Percentiles rank a stretch among this genome's conserved stretches.
These are phyloP conservation scores for Hypoxylon sp. DNA, from an alignment of 2,329 filamentous ascomycete species.

Conservation along the genomic window DNA sequence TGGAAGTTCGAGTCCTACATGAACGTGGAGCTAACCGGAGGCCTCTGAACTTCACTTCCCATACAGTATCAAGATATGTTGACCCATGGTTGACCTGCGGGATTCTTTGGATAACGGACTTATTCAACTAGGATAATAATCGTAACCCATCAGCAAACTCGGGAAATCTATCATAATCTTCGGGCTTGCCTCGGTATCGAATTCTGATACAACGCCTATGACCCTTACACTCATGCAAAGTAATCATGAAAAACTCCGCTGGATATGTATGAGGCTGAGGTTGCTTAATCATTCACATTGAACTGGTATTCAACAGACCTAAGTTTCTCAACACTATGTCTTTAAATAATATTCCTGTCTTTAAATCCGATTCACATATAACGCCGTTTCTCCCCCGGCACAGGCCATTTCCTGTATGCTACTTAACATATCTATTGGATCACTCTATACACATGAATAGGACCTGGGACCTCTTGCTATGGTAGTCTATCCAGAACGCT, in stretches of 20 bases:
- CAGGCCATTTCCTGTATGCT: background rate
- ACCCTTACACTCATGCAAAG: constrained; percentile 6
- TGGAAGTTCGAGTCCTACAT: constrained; percentile 8
- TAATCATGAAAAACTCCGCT: constrained; percentile 2
- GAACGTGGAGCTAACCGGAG: constrained; percentile 11
- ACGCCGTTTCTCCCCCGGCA: background rate
- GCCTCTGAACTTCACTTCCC: constrained; percentile 18
- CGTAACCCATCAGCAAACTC: background rate
- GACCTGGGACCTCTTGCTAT: background rate
- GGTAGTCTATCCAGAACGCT: background rate
- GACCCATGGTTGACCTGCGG: background rate
- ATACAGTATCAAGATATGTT: constrained; percentile 6
- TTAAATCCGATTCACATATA: background rate
- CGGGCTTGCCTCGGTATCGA: constrained; percentile 20
- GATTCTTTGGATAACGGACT: background rate
- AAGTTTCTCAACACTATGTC: background rate
- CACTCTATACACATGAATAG: background rate
- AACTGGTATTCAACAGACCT: background rate
- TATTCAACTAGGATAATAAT: background rate
- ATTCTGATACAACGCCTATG: constrained; percentile 3
- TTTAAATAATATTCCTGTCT: background rate
- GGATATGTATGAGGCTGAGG: constrained; percentile 20
- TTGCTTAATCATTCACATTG: constrained; percentile 13
- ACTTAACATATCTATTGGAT: background rate
- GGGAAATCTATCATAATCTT: constrained; percentile 1